phyloP scores from a whole-genome alignment of 1,284 basidiomycete genomes.

The Apiotrichum sp. region DNA sequence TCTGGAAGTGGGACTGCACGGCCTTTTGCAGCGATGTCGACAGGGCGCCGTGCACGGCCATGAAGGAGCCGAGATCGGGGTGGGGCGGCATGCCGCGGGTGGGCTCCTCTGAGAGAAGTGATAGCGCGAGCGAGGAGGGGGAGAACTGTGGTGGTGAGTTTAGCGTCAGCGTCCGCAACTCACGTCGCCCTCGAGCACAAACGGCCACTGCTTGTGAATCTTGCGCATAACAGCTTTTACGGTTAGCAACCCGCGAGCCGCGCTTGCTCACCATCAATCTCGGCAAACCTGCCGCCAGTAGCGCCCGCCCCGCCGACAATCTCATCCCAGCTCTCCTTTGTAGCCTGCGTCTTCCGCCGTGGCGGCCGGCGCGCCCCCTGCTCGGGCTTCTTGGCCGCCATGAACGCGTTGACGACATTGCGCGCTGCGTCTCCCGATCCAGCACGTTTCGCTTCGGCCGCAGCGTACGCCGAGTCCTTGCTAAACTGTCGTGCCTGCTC shows the following conservation, averaged over 20 bases:
- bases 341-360: slow-evolving; percentile 9
- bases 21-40: slow-evolving; percentile 41
- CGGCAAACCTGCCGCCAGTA: slow-evolving; percentile 38
- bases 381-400: slow-evolving; percentile 20
- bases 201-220: slow-evolving; percentile 83
- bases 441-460: slow-evolving; percentile 1
- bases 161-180: slow-evolving; percentile 34
- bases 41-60: slow-evolving; percentile 34
- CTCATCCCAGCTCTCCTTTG: slow-evolving; percentile 25
- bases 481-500: slow-evolving; percentile 27
- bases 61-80: slow-evolving; percentile 34
- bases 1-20: slow-evolving; percentile 71
- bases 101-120: slow-evolving; percentile 68
- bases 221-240: slow-evolving; percentile 67
- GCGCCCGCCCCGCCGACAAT: slow-evolving; percentile 14
- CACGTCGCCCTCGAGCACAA: slow-evolving; percentile 76
- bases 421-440: slow-evolving; percentile 22
- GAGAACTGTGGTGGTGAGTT: slow-evolving; percentile 62
- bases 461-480: slow-evolving; percentile 19
- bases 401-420: slow-evolving; percentile 42
- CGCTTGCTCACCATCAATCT: slow-evolving; percentile 39
- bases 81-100: slow-evolving; percentile 32
- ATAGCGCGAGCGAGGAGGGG: slow-evolving; percentile 79
- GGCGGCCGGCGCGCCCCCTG: slow-evolving; percentile 5
- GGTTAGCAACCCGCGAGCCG: not conserved